These are phyloP conservation scores for Populus alba DNA, from an alignment of 345 rosid species.

Conservation along the genomic window DNA sequence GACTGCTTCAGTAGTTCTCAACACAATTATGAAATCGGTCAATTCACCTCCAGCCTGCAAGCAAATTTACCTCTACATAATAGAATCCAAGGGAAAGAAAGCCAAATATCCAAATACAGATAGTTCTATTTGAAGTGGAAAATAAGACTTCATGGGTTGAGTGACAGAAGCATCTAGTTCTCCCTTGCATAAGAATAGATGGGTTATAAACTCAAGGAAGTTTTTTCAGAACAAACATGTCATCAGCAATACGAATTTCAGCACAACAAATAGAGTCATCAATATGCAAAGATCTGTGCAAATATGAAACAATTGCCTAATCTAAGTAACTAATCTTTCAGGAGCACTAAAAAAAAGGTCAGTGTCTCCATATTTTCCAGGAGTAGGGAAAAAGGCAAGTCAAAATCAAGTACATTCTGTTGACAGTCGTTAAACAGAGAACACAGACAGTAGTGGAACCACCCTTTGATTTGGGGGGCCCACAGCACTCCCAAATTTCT, in stretches of 20 bases:
- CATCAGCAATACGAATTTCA: not conserved
- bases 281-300: not conserved
- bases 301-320: not conserved
- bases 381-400: not conserved
- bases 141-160: not conserved
- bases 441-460: too few relatives aligned
- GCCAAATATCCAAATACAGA: not conserved
- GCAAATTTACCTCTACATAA: conserved; percentile 9
- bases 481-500: too few relatives aligned
- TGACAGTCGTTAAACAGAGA: not conserved
- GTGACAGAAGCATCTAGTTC: not conserved
- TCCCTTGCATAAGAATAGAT: not conserved
- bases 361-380: not conserved
- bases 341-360: not conserved
- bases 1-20: conserved; percentile 82
- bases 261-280: not conserved
- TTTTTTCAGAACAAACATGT: not conserved
- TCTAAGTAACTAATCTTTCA: not conserved
- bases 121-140: not conserved
- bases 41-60: conserved; percentile 94
- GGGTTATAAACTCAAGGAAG: not conserved
- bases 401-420: not conserved
- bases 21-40: conserved; percentile 82
- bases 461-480: too few relatives aligned
- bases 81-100: not conserved